A percentile compares a stretch with the other conserved stretches of the same genome.
Conservation (phyloP, 345 rosid species). For the Linum tenue region DNA sequence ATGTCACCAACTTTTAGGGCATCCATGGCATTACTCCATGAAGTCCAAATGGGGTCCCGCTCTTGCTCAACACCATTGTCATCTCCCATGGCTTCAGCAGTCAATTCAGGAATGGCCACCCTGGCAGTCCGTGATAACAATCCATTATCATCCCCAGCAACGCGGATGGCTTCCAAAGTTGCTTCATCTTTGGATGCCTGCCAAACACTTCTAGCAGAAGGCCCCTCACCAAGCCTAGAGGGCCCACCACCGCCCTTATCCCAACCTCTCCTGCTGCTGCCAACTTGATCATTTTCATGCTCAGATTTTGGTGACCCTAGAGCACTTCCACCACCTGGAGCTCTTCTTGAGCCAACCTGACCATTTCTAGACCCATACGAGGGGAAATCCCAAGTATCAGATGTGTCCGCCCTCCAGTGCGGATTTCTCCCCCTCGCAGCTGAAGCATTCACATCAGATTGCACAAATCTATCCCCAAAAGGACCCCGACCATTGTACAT, state of each 20-base stretch:
- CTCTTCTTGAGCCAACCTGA: constrained; percentile 53
- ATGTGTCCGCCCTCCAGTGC: constrained; percentile 61
- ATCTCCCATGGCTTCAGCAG: constrained; percentile 76
- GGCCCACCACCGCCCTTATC: constrained; percentile 63
- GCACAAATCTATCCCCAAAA: constrained; percentile 67
- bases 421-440: constrained; percentile 62
- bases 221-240: constrained; percentile 88
- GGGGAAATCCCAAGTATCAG: constrained; percentile 72
- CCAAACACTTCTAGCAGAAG: constrained; percentile 99
- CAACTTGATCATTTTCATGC: constrained; percentile 57
- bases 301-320: constrained; percentile 66
- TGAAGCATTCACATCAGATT: constrained; percentile 52
- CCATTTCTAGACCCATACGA: constrained; percentile 64
- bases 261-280: constrained; percentile 79
- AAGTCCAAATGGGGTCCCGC: constrained; percentile 72
- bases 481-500: constrained; percentile 59
- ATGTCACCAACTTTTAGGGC: constrained; percentile 76
- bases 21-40: constrained; percentile 95
- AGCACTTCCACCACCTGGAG: constrained; percentile 34
- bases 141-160: constrained; percentile 87
- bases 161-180: constrained; percentile 94
- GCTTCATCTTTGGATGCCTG: constrained; percentile 99
- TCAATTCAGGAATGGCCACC: constrained; percentile 61
- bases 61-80: constrained; percentile 51
- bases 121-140: constrained; percentile 42